Conservation (phyloP, 108 stramenopile genomes). For the Skeletonema menzelii region DNA sequence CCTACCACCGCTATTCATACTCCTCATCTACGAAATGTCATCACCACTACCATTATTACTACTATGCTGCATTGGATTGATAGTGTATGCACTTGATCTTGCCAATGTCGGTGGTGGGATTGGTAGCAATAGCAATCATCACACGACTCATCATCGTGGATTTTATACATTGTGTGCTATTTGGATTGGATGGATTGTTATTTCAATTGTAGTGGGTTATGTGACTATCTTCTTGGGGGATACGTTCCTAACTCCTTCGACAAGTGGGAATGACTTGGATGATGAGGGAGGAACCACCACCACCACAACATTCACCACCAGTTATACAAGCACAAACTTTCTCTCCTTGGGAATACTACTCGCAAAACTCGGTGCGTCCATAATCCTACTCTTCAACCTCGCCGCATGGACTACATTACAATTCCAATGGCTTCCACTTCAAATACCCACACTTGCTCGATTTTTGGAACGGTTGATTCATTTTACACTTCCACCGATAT, state of each 20-base stretch:
- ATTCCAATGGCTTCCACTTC: conserved; percentile 54
- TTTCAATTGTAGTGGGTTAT: conserved; percentile 52
- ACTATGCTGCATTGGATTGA: conserved; percentile 41
- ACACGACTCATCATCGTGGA: neutral
- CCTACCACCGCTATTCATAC: conserved; percentile 46
- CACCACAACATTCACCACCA: neutral
- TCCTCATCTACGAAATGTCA: conserved; percentile 55
- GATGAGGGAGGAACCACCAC: conserved; percentile 5
- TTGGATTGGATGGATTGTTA: conserved; percentile 54
- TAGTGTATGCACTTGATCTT: conserved; percentile 66
- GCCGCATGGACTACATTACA: conserved; percentile 66
- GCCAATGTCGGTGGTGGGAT: conserved; percentile 53
- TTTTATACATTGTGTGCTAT: conserved; percentile 33
- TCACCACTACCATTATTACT: conserved; percentile 52
- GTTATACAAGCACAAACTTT: neutral
- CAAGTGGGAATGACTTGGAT: conserved; percentile 28
- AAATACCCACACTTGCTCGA: conserved; percentile 42
- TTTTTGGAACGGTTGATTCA: conserved; percentile 59
- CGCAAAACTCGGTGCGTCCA: conserved; percentile 10
- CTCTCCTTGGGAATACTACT: neutral
- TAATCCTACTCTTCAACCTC: conserved; percentile 18
- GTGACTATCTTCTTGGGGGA: conserved; percentile 39
- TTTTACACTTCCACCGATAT: conserved; percentile 52
- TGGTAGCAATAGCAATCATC: neutral
- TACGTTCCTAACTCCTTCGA: conserved; percentile 24